A percentile compares a stretch with the other conserved stretches of the same genome.
phyloP scores from a whole-genome alignment of 768 basidiomycete species.

The Agaricus bisporus region DNA sequence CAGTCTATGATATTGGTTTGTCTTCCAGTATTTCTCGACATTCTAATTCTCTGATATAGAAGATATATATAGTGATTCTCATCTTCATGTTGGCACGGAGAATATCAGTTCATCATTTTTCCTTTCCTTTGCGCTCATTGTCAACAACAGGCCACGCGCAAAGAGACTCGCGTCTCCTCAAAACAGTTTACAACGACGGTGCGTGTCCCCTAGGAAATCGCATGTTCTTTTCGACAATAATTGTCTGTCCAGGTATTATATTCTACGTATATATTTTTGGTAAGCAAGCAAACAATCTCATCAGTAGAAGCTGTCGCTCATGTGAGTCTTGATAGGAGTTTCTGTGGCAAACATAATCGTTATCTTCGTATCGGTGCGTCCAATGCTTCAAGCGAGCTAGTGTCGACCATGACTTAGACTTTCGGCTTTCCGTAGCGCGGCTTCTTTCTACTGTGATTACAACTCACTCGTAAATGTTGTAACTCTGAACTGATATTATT shows the following conservation, averaged over 20 bases:
- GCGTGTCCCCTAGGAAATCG: background rate
- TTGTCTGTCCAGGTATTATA: background rate
- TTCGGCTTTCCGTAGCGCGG: too few species aligned
- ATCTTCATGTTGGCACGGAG: background rate
- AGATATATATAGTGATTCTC: background rate
- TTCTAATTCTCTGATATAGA: background rate
- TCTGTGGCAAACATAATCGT: too few species aligned
- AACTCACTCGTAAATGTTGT: too few species aligned
- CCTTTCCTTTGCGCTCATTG: background rate
- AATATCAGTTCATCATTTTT: background rate
- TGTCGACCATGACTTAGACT: too few species aligned
- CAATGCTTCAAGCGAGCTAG: too few species aligned
- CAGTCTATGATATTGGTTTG: background rate
- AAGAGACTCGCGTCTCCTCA: background rate
- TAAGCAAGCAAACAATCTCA: too few species aligned
- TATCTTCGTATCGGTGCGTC: too few species aligned
- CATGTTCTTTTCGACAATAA: background rate
- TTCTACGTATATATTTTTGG: background rate
- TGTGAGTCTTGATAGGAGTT: too few species aligned
- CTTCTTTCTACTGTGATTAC: too few species aligned
- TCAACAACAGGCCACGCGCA: background rate
- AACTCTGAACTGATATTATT: too few species aligned
- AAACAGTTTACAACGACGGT: background rate
- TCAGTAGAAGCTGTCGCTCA: too few species aligned
- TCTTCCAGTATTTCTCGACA: background rate